Evolutionary conservation across 768 basidiomycete genomes (phyloP).

Genomic region (Leccinum imitatum): DNA sequence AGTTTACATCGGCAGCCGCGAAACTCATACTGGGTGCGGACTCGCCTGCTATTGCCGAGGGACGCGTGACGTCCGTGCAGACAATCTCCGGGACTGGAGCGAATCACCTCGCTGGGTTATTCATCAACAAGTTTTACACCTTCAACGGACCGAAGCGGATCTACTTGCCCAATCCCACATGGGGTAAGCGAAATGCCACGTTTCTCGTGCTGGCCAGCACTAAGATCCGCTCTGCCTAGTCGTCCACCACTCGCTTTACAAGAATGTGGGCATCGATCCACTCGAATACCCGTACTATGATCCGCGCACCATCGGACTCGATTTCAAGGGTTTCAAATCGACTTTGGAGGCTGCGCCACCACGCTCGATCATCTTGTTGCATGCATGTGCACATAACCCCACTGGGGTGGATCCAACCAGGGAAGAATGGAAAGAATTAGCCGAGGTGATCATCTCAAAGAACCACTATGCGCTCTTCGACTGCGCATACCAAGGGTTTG

Average conservation of each 20-base stretch:
- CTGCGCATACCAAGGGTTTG: slow-evolving; percentile 97
- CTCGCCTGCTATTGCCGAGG: slow-evolving; percentile 68
- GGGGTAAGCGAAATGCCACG: slow-evolving; percentile 58
- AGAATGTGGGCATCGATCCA: slow-evolving; percentile 85
- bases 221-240: slow-evolving; percentile 39
- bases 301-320: slow-evolving; percentile 83
- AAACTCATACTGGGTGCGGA: slow-evolving; percentile 77
- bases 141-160: slow-evolving; percentile 65
- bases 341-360: slow-evolving; percentile 62
- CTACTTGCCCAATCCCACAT: slow-evolving; percentile 91
- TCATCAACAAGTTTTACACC: slow-evolving; percentile 78
- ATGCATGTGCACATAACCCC: slow-evolving; percentile 96
- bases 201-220: slow-evolving; percentile 1
- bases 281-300: slow-evolving; percentile 94
- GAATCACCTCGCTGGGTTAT: slow-evolving; percentile 88
- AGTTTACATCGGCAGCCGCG: slow-evolving; percentile 80
- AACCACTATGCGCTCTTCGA: slow-evolving; percentile 92
- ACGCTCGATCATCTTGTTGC: slow-evolving; percentile 84
- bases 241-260: slow-evolving; percentile 89
- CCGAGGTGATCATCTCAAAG: slow-evolving; percentile 66
- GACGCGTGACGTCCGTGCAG: slow-evolving; percentile 78
- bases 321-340: slow-evolving; percentile 66
- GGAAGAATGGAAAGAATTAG: slow-evolving; percentile 83
- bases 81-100: slow-evolving; percentile 97
- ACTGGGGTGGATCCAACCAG: slow-evolving; percentile 92